Evolutionary conservation across 805 yeast genomes (phyloP).

Genomic region (Candida tallmaniae): DNA sequence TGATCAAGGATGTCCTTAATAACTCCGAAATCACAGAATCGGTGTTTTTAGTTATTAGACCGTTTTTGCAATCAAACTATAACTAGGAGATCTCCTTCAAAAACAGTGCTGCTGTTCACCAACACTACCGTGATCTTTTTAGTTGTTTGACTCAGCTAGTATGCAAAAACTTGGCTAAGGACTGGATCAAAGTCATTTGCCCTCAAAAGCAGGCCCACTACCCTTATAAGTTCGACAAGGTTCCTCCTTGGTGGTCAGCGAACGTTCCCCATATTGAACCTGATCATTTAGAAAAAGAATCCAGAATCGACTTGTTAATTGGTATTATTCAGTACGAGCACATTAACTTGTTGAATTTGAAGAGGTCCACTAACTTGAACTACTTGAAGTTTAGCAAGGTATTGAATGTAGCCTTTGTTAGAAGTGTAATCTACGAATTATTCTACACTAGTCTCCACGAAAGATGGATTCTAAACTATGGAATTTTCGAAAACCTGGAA

Average conservation of each 20-base stretch:
- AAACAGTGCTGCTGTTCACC: neutral
- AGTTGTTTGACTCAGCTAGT: slow-evolving; percentile 18
- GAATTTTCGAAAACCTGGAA: slow-evolving; percentile 7
- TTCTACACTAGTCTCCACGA: slow-evolving; percentile 24
- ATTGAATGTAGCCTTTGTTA: slow-evolving; percentile 4
- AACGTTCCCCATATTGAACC: slow-evolving; percentile 62
- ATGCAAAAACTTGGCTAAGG: slow-evolving; percentile 61
- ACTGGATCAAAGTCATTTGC: slow-evolving; percentile 62
- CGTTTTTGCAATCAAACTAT: slow-evolving; percentile 2
- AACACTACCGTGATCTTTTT: slow-evolving; percentile 12
- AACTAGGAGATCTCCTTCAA: slow-evolving; percentile 1
- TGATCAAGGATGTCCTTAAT: slow-evolving; percentile 8
- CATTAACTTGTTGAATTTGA: slow-evolving; percentile 7
- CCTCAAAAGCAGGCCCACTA: slow-evolving; percentile 60
- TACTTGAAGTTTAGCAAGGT: slow-evolving; percentile 1
- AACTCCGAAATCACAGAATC: slow-evolving; percentile 3
- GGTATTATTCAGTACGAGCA: slow-evolving; percentile 23
- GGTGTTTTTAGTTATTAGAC: slow-evolving; percentile 11
- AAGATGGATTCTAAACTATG: slow-evolving; percentile 15
- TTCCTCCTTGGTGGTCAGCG: slow-evolving; percentile 73
- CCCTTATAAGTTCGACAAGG: slow-evolving; percentile 52
- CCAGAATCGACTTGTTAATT: slow-evolving; percentile 48
- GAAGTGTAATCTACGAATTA: slow-evolving; percentile 19
- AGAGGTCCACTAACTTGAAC: slow-evolving; percentile 3
- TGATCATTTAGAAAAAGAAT: slow-evolving; percentile 61